Evolutionary conservation across 169 alveolate genomes (phyloP).

Genomic region (Cryptosporidium ubiquitum): DNA sequence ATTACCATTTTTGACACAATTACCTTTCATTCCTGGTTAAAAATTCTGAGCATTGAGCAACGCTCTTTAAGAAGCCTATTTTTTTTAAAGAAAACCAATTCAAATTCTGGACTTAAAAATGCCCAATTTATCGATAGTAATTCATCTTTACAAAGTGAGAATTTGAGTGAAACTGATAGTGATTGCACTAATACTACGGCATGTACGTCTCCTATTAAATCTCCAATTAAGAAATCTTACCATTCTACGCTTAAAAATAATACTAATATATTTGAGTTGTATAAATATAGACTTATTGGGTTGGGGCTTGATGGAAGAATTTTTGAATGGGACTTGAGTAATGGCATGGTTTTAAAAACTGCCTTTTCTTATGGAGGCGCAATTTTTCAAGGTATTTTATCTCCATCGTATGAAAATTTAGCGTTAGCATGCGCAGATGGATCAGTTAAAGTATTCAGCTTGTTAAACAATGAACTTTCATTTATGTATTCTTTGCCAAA

Average conservation of each 20-base stretch:
- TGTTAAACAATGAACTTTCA: conserved; percentile 21
- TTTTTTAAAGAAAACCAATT: conserved; percentile 2
- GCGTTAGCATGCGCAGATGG: conserved; percentile 74
- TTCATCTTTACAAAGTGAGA: background rate
- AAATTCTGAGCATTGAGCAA: conserved; percentile 12
- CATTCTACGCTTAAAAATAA: background rate
- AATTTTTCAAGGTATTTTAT: conserved; percentile 62
- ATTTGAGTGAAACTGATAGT: conserved; percentile 42
- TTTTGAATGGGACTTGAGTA: conserved; percentile 60
- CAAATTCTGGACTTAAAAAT: background rate
- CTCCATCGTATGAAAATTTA: conserved; percentile 24
- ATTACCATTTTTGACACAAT: conserved; percentile 55
- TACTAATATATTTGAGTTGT: conserved; percentile 11
- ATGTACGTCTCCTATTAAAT: conserved; percentile 58
- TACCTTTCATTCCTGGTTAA: conserved; percentile 59
- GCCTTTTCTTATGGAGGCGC: conserved; percentile 68
- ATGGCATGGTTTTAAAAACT: conserved; percentile 21
- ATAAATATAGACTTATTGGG: conserved; percentile 45
- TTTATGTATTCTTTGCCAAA: conserved; percentile 34
- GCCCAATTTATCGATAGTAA: background rate
- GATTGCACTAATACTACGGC: conserved; percentile 54
- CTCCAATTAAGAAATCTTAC: conserved; percentile 1
- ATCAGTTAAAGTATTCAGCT: conserved; percentile 36
- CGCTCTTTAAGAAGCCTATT: conserved; percentile 31
- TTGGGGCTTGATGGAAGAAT: conserved; percentile 61